Evolutionary conservation across 2,329 filamentous ascomycete species (phyloP).

Genomic region (Nigrospora sphaerica): DNA sequence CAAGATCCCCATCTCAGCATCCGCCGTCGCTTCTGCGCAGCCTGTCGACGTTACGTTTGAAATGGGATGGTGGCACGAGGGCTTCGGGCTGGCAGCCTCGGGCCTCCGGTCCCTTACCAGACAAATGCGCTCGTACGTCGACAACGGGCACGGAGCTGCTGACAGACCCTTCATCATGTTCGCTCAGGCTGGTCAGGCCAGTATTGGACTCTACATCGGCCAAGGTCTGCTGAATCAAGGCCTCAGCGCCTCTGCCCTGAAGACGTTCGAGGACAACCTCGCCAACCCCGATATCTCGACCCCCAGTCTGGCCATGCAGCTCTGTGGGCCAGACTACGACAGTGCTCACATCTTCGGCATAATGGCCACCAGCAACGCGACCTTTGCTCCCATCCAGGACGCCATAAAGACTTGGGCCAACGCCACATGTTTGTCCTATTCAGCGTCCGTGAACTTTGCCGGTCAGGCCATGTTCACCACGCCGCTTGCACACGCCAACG

Average conservation of each 20-base stretch:
- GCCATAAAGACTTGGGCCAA: conserved; percentile 21
- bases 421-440: conserved; percentile 17
- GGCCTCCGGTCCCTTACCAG: conserved; percentile 10
- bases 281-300: conserved; percentile 13
- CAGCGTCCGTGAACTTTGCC: conserved; percentile 8
- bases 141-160: conserved; percentile 12
- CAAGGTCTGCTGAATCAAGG: conserved; percentile 18
- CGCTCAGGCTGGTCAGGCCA: conserved; percentile 18
- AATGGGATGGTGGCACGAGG: conserved; percentile 7
- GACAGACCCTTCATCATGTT: conserved; percentile 19
- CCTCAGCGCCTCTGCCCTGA: conserved; percentile 18
- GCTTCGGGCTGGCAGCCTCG: conserved; percentile 6
- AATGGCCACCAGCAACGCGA: conserved; percentile 21
- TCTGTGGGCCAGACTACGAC: conserved; percentile 22
- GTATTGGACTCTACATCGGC: conserved; percentile 28
- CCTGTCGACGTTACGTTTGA: conserved; percentile 6
- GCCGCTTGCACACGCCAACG: neutral
- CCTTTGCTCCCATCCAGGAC: conserved; percentile 21
- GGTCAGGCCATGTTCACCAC: neutral
- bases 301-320: conserved; percentile 26
- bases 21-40: neutral
- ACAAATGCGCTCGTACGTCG: conserved; percentile 21
- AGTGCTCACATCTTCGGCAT: conserved; percentile 25
- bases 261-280: conserved; percentile 16
- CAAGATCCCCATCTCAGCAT: neutral